Conservation (phyloP, 1,284 basidiomycete genomes). For the Apiotrichum brassicae region DNA sequence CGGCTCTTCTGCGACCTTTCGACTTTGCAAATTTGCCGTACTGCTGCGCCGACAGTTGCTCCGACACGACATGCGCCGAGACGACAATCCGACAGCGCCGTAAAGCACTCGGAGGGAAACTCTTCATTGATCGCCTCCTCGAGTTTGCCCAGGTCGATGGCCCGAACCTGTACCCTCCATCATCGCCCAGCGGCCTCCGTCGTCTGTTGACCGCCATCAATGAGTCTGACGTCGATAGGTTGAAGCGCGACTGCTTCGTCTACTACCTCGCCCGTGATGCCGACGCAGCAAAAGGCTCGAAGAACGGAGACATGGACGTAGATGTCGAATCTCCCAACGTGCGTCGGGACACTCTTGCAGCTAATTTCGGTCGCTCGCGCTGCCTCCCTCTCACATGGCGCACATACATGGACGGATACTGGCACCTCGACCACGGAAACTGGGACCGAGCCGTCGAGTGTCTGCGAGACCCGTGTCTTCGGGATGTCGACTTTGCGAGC, state of each 20-base stretch:
- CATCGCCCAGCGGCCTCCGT: constrained; percentile 28
- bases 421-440: constrained; percentile 34
- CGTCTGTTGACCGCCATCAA: constrained; percentile 32
- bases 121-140: constrained; percentile 39
- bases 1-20: constrained; percentile 31
- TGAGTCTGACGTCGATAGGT: constrained; percentile 24
- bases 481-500: constrained; percentile 35
- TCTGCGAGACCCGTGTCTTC: constrained; percentile 34
- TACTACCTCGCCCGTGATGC: constrained; percentile 40
- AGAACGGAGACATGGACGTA: constrained; percentile 18
- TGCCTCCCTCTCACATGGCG: constrained; percentile 37
- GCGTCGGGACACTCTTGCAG: background rate
- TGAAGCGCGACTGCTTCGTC: constrained; percentile 39
- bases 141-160: constrained; percentile 22
- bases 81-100: constrained; percentile 12
- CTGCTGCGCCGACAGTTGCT: constrained; percentile 1
- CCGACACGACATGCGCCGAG: background rate
- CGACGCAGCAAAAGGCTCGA: constrained; percentile 10
- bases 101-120: constrained; percentile 12
- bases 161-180: constrained; percentile 33
- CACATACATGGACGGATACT: constrained; percentile 40
- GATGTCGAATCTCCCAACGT: constrained; percentile 6
- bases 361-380: constrained; percentile 28
- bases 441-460: constrained; percentile 26
- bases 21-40: constrained; percentile 36